Base-by-base conservation (phyloP, 371 early-diverging fungal species). In the Mucor piriformis region DNA sequence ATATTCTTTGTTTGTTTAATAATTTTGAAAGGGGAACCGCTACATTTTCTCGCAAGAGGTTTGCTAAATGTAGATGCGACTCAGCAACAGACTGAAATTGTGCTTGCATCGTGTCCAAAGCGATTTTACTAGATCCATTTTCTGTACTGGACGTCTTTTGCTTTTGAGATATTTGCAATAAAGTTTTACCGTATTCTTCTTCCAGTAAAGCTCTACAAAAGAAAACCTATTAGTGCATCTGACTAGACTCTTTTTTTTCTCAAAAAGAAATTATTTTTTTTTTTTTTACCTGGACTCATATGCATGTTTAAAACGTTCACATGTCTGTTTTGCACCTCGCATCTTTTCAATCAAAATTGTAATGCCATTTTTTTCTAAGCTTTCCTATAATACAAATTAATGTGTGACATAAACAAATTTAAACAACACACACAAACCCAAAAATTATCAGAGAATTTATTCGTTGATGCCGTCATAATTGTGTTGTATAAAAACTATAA, bases 251-350 rank as follows among this genome's bases (percentile, higher is more conserved):
- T 5, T 21, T 25, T 3, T 6, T 16, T 27, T 32, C 16, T 8
- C 0, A 47, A 13, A 12, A 46, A 37, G 38, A 15, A 46, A n/a
- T n/a, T n/a, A n/a, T n/a, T n/a, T n/a, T n/a, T n/a, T n/a, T n/a
- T n/a, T n/a, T n/a, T n/a, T 2, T 20, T 61, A 67, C 67, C 67
- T 67, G 32, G 64, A 61, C 61, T 69, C 69, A 50, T 69, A 69
- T 27, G 61, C 51, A 48, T 58, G 49, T 29, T 59, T 64, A 10
- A 64, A 58, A 43, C 50, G 53, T 43, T 69, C 69, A 42, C 64
- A 69, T 2, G 64, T 64, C 29, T 69, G 65, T 43, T 69, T 69
- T 21, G 69, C 69, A 16, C 64, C 69, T 44, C 61, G 47, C 69
- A 69, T 69, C 33, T 64, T 47, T 21, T 69, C 64, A 16, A 61